Conservation (phyloP, 306 rosid species). For the Boehmeria nivea region DNA sequence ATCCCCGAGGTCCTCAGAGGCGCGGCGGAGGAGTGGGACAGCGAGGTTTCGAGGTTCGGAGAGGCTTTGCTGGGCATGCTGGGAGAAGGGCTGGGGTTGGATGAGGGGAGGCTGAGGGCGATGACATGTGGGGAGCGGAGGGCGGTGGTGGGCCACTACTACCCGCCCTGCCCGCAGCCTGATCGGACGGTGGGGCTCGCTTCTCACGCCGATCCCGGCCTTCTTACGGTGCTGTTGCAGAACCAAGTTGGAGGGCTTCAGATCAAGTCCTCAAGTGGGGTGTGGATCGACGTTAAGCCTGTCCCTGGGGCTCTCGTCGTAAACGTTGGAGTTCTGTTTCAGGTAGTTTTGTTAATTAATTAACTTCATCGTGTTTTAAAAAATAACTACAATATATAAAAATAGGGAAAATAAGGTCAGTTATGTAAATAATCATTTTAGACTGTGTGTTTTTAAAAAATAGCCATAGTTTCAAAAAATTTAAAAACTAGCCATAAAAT, state of each 20-base stretch:
- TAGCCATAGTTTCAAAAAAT: too few species aligned
- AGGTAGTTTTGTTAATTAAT: slow-evolving; percentile 36
- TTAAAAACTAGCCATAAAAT: too few species aligned
- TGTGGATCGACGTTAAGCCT: slow-evolving; percentile 62
- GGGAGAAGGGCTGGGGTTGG: slow-evolving; percentile 33
- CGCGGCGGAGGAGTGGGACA: slow-evolving; percentile 42
- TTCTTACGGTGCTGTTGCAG: slow-evolving; percentile 46
- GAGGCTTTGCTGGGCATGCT: slow-evolving; percentile 9
- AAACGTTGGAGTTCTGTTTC: slow-evolving; percentile 63
- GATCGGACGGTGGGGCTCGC: slow-evolving; percentile 47
- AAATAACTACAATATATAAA: too few species aligned
- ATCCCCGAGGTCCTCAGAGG: slow-evolving; percentile 55
- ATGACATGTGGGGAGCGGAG: slow-evolving; percentile 16
- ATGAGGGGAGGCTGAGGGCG: slow-evolving; percentile 12
- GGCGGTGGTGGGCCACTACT: slow-evolving; percentile 28
- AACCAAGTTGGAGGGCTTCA: slow-evolving; percentile 66
- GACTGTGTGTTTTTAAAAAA: too few species aligned
- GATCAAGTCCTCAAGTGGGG: slow-evolving; percentile 28
- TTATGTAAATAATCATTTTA: too few species aligned
- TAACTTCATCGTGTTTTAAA: too few species aligned
- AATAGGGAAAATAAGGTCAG: too few species aligned
- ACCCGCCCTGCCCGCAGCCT: slow-evolving; percentile 27
- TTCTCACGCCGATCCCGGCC: slow-evolving; percentile 60
- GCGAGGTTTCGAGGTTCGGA: slow-evolving; percentile 39
- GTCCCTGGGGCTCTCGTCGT: slow-evolving; percentile 53